These are phyloP conservation scores for Mycosphaerella sp. DNA, from an alignment of 2,329 filamentous ascomycete genomes.

Conservation along the genomic window DNA sequence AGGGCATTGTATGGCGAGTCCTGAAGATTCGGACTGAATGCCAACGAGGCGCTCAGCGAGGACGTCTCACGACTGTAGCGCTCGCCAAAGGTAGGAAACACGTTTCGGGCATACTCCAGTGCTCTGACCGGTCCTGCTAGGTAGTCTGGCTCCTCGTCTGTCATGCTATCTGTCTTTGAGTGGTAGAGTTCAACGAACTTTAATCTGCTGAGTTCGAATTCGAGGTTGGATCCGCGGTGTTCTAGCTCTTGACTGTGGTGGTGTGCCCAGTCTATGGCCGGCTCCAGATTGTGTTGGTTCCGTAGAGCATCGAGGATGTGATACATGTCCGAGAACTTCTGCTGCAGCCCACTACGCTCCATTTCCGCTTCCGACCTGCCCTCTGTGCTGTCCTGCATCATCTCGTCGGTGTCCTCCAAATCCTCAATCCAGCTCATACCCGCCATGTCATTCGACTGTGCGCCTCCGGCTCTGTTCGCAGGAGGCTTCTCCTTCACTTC, in stretches of 20 bases:
- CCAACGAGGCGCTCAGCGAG: constrained; percentile 72
- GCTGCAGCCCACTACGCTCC: constrained; percentile 53
- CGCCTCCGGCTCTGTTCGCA: constrained; percentile 4
- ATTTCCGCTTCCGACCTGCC: constrained; percentile 15
- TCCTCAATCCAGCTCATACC: constrained; percentile 23
- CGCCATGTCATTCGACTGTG: constrained; percentile 11
- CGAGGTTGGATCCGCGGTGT: constrained; percentile 78
- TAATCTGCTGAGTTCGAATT: constrained; percentile 87
- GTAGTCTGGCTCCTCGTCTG: constrained; percentile 43
- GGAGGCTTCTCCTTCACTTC: constrained; percentile 44
- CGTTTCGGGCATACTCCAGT: constrained; percentile 65
- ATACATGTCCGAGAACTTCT: constrained; percentile 86
- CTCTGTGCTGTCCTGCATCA: constrained; percentile 18
- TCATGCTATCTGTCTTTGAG: constrained; percentile 17
- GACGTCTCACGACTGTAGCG: constrained; percentile 75
- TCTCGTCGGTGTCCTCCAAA: constrained; percentile 19
- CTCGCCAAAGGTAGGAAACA: constrained; percentile 68
- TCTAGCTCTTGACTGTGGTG: constrained; percentile 66
- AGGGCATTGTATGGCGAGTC: constrained; percentile 72
- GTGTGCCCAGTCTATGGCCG: constrained; percentile 83
- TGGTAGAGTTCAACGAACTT: constrained; percentile 87
- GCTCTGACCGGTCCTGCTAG: constrained; percentile 58
- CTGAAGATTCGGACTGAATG: constrained; percentile 67
- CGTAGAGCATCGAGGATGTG: constrained; percentile 74
- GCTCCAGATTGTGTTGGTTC: constrained; percentile 62